A percentile compares a stretch with the other conserved stretches of the same genome.
These are phyloP conservation scores for Heterobasidion irregulare DNA, from an alignment of 1,284 basidiomycete genomes.

Conservation along the genomic window DNA sequence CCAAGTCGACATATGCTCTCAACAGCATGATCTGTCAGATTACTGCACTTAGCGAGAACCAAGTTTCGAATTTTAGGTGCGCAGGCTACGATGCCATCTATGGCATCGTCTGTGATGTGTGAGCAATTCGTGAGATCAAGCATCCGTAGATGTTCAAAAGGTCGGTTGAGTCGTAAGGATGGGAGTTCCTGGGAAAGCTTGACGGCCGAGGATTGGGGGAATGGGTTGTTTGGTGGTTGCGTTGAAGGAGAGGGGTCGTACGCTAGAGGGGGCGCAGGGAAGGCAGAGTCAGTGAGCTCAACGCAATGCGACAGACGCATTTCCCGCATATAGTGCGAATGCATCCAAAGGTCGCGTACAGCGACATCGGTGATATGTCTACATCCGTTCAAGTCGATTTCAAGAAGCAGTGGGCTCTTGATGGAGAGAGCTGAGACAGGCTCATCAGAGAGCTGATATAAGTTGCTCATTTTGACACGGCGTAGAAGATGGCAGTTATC, in stretches of 20 bases:
- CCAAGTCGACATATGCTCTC: conserved; percentile 85
- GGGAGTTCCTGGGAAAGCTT: conserved; percentile 38
- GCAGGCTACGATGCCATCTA: conserved; percentile 85
- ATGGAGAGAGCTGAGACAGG: conserved; percentile 77
- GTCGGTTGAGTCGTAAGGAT: conserved; percentile 49
- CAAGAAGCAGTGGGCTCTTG: conserved; percentile 82
- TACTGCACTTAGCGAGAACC: conserved; percentile 85
- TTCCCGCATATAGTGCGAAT: conserved; percentile 82
- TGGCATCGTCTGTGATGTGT: conserved; percentile 78
- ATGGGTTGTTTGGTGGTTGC: conserved; percentile 36
- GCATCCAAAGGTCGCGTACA: conserved; percentile 79
- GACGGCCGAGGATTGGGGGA: conserved; percentile 27
- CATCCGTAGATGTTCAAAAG: conserved; percentile 80
- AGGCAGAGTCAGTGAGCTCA: conserved; percentile 78
- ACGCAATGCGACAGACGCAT: conserved; percentile 79
- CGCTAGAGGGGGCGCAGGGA: conserved; percentile 59
- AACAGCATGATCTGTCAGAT: conserved; percentile 82
- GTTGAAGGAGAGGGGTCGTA: conserved; percentile 14
- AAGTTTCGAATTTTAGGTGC: conserved; percentile 90
- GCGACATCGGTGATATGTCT: conserved; percentile 71
- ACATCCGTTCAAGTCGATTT: conserved; percentile 90
- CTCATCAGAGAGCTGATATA: conserved; percentile 73
- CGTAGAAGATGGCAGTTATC: conserved; percentile 70
- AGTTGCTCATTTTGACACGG: conserved; percentile 80
- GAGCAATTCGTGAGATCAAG: conserved; percentile 86